Conservation (phyloP, 306 rosid genomes). For the Rosa multiflora region DNA sequence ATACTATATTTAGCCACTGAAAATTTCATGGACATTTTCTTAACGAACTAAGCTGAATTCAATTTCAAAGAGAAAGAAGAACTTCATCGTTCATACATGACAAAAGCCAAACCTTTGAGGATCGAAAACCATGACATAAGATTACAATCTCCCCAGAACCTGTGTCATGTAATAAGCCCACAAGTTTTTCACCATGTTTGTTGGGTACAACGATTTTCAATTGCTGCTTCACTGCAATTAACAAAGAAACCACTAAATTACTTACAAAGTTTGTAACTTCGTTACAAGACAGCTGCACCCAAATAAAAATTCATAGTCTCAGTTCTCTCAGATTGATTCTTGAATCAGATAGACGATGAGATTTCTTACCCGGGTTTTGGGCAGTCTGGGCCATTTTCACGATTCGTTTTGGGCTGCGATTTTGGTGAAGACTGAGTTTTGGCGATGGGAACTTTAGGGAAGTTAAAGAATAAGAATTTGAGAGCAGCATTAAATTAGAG, state of each 20-base stretch:
- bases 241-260: neutral
- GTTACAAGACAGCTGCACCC: neutral
- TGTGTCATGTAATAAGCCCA: constrained; percentile 73
- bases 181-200: constrained; percentile 61
- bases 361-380: constrained; percentile 41
- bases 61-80: no score
- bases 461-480: constrained; percentile 21
- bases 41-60: no score
- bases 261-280: neutral
- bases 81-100: no score
- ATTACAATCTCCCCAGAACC: constrained; percentile 59
- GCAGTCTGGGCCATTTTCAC: constrained; percentile 55
- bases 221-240: constrained; percentile 39
- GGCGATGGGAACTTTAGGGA: constrained; percentile 9
- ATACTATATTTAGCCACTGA: no score
- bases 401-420: constrained; percentile 17
- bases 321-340: neutral
- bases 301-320: neutral
- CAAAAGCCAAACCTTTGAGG: constrained; percentile 36
- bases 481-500: constrained; percentile 4
- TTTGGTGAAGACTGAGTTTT: constrained; percentile 7
- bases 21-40: no score
- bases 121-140: constrained; percentile 70
- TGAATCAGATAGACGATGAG: neutral
- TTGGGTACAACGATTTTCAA: constrained; percentile 50